Evolutionary conservation across 179 eudicot species (phyloP).

Genomic region (Patellifolia procumbens): DNA sequence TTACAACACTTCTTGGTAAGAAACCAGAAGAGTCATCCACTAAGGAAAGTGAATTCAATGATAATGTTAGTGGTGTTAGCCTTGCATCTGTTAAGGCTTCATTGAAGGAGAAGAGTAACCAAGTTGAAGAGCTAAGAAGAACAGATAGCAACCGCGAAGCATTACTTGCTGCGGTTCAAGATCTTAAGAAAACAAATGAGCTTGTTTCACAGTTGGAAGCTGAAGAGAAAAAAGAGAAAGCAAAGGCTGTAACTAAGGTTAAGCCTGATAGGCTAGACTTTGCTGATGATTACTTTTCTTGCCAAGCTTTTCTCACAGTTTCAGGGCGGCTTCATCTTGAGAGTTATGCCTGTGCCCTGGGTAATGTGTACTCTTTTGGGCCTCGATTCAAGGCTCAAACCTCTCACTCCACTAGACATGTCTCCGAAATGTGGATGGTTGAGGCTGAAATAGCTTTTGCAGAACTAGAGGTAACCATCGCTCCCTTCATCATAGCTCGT

Average conservation of each 20-base stretch:
- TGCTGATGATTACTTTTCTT: constrained; percentile 61
- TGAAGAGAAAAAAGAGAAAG: constrained; percentile 45
- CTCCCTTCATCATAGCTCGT: background rate
- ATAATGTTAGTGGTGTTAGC: constrained; percentile 31
- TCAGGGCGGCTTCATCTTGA: constrained; percentile 90
- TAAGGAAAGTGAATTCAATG: constrained; percentile 10
- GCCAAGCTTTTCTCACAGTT: constrained; percentile 62
- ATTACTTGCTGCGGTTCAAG: constrained; percentile 60
- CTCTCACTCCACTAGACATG: constrained; percentile 50
- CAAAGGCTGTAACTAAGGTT: constrained; percentile 25
- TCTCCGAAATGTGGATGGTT: constrained; percentile 88
- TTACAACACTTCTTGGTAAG: constrained; percentile 51
- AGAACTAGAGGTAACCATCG: constrained; percentile 59
- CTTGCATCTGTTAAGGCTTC: constrained; percentile 58
- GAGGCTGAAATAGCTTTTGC: constrained; percentile 93
- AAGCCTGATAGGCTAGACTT: constrained; percentile 34
- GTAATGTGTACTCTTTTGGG: constrained; percentile 90
- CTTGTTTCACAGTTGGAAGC: constrained; percentile 53
- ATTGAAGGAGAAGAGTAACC: constrained; percentile 53
- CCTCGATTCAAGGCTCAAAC: constrained; percentile 70
- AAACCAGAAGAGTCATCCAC: constrained; percentile 20
- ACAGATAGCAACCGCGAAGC: constrained; percentile 77
- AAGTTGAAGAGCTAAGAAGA: constrained; percentile 60
- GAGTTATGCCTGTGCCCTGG: constrained; percentile 87
- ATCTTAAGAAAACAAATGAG: constrained; percentile 60